Evolutionary conservation across 2,329 filamentous ascomycete genomes (phyloP).

Genomic region (Talaromyces sp.): DNA sequence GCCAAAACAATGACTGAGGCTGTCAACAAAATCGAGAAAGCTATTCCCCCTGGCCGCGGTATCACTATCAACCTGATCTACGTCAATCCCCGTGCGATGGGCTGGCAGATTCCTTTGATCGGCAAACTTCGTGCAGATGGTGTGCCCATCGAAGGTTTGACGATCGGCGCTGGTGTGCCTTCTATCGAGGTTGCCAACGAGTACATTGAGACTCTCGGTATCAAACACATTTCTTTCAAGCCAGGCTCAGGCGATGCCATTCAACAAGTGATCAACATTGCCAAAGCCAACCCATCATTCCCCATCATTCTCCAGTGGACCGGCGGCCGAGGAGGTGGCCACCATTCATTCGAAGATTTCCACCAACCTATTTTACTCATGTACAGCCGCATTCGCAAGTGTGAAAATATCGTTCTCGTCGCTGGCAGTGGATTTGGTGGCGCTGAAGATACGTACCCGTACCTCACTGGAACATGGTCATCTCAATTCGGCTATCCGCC

Average conservation of each 20-base stretch:
- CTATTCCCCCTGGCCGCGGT: conserved; percentile 77
- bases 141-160: conserved; percentile 84
- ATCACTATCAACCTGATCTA: conserved; percentile 91
- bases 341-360: conserved; percentile 94
- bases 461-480: conserved; percentile 87
- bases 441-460: conserved; percentile 84
- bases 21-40: conserved; percentile 75
- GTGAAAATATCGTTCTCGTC: conserved; percentile 80
- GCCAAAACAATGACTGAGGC: conserved; percentile 77
- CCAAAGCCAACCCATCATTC: conserved; percentile 88
- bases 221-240: conserved; percentile 94
- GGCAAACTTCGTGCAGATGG: conserved; percentile 75
- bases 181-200: conserved; percentile 90
- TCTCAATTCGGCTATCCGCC: conserved; percentile 77
- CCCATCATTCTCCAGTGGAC: conserved; percentile 95
- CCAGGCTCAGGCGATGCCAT: conserved; percentile 85
- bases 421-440: conserved; percentile 90
- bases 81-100: conserved; percentile 82
- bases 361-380: conserved; percentile 86
- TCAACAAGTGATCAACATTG: conserved; percentile 84
- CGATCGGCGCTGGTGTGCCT: conserved; percentile 88
- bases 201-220: conserved; percentile 85
- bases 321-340: conserved; percentile 85
- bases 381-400: conserved; percentile 82
- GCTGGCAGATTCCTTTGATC: conserved; percentile 84